A percentile compares a stretch with the other conserved stretches of the same genome.
Conservation (phyloP, 2,329 filamentous ascomycete genomes). For the Ophiostoma pallidulum region DNA sequence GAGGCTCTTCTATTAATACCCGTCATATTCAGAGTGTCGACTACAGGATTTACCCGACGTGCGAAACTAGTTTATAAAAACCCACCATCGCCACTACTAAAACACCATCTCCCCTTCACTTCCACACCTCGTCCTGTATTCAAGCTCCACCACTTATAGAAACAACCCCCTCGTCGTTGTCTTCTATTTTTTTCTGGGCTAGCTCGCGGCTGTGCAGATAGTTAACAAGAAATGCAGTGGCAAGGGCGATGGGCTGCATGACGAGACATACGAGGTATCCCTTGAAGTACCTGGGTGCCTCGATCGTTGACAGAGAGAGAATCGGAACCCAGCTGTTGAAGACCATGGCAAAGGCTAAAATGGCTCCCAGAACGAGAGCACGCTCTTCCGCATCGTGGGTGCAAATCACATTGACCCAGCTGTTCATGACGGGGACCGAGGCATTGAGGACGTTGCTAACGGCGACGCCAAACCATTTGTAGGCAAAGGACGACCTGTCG, state of each 20-base stretch:
- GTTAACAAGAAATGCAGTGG: not conserved
- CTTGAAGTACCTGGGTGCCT: constrained; percentile 22
- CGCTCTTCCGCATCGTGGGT: constrained; percentile 31
- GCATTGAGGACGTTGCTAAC: constrained; percentile 12
- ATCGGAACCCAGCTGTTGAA: constrained; percentile 30
- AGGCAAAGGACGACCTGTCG: constrained; percentile 2
- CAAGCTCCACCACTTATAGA: too few species aligned
- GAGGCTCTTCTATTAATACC: too few species aligned
- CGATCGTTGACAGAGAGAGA: constrained; percentile 23
- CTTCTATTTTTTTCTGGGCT: not conserved
- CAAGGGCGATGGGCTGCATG: constrained; percentile 6
- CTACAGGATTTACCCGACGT: too few species aligned
- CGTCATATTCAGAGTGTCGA: too few species aligned
- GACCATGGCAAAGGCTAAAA: constrained; percentile 30
- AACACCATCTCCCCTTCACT: too few species aligned
- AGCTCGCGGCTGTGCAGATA: constrained; percentile 2
- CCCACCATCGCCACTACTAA: too few species aligned
- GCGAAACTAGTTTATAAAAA: too few species aligned
- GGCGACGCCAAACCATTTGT: constrained; percentile 14
- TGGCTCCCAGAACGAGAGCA: constrained; percentile 32
- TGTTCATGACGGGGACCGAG: constrained; percentile 15
- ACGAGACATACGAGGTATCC: constrained; percentile 19
- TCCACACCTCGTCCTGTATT: too few species aligned
- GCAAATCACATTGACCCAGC: constrained; percentile 31
- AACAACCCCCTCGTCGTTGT: not conserved